Evolutionary conservation across 2,329 filamentous ascomycete species (phyloP).

Genomic region (Hypoxylon rubiginosum): DNA sequence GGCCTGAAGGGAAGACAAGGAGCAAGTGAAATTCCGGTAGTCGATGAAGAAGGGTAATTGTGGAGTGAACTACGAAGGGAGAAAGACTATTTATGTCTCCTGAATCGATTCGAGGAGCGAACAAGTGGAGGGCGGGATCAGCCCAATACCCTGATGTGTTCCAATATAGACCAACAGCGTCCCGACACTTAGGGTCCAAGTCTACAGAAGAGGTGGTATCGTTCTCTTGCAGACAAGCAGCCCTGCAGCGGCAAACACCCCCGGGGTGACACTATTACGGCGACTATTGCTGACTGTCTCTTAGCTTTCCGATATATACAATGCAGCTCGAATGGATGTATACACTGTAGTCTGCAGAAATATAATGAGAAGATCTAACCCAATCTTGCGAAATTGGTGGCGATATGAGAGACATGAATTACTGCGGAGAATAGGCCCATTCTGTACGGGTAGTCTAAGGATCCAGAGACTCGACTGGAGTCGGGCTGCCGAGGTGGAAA

Average conservation of each 20-base stretch:
- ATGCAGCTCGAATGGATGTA: slow-evolving; percentile 32
- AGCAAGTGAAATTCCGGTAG: slow-evolving; percentile 16
- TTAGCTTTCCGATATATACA: slow-evolving; percentile 40
- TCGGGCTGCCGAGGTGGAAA: slow-evolving; percentile 32
- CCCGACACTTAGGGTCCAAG: slow-evolving; percentile 43
- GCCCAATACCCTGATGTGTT: slow-evolving; percentile 39
- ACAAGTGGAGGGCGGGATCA: slow-evolving; percentile 29
- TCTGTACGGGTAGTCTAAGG: slow-evolving; percentile 34
- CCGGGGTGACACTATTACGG: slow-evolving; percentile 44
- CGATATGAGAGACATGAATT: slow-evolving; percentile 37
- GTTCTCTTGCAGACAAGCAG: slow-evolving; percentile 41
- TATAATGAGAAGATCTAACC: slow-evolving; percentile 31
- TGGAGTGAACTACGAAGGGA: slow-evolving; percentile 34
- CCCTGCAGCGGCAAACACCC: slow-evolving; percentile 40
- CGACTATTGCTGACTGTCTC: slow-evolving; percentile 36
- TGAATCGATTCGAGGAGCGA: slow-evolving; percentile 36
- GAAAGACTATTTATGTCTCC: slow-evolving; percentile 43
- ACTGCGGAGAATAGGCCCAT: slow-evolving; percentile 25
- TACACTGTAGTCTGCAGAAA: slow-evolving; percentile 28
- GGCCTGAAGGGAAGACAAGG: slow-evolving; percentile 23
- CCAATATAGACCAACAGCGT: slow-evolving; percentile 50
- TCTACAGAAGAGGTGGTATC: slow-evolving; percentile 44
- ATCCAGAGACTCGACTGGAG: slow-evolving; percentile 15
- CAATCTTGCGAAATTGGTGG: slow-evolving; percentile 29
- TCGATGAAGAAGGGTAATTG: slow-evolving; percentile 27